Evolutionary conservation across 306 rosid species (phyloP).

Genomic region (Cucurbita maxima): DNA sequence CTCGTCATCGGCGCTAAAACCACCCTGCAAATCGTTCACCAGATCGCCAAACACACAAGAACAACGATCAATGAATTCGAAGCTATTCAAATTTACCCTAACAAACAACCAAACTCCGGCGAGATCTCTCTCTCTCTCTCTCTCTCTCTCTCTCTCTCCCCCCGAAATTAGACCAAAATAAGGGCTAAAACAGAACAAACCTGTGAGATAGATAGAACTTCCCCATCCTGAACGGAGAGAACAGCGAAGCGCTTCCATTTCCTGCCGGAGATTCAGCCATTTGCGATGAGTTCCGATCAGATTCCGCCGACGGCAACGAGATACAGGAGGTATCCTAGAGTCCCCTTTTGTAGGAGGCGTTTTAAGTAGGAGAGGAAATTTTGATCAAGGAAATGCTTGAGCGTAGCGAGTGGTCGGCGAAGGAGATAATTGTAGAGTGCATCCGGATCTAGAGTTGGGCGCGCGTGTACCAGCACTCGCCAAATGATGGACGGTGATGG

Average conservation of each 20-base stretch:
- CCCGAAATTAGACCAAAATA: background rate
- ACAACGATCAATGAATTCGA: too few relatives aligned
- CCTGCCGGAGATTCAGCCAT: background rate
- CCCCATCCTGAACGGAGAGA: constrained; percentile 62
- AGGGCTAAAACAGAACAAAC: constrained; percentile 9
- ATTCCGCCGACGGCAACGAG: background rate
- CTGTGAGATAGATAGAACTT: constrained; percentile 64
- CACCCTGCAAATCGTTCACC: constrained; percentile 18
- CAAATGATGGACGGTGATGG: background rate
- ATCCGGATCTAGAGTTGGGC: background rate
- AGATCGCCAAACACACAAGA: background rate
- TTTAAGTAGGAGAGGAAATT: background rate
- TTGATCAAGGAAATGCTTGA: background rate
- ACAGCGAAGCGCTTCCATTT: constrained; percentile 20
- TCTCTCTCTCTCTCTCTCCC: background rate
- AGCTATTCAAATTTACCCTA: background rate
- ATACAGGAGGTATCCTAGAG: background rate
- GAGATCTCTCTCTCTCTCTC: background rate
- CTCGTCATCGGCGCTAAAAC: constrained; percentile 56
- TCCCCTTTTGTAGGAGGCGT: background rate
- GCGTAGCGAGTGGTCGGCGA: background rate
- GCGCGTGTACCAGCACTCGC: background rate
- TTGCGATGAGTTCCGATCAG: background rate
- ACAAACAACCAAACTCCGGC: background rate
- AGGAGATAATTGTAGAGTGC: background rate